Evolutionary conservation across 2,329 filamentous ascomycete genomes (phyloP), one percentile per base, ranked within the genome.

Genomic region (Allantophomopsis cytisporea): DNA sequence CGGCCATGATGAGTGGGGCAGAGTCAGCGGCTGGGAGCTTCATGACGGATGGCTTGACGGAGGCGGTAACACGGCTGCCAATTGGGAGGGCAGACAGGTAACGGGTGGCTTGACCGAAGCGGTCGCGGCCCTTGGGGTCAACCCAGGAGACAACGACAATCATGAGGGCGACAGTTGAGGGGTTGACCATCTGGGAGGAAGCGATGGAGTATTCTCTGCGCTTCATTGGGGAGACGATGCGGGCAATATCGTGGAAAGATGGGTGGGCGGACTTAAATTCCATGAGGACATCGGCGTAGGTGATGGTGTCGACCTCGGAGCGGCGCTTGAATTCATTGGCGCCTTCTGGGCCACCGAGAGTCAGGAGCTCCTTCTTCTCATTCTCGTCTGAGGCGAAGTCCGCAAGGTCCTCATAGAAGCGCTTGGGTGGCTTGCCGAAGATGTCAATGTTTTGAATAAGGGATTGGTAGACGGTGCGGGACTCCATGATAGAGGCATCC

Each of bases 141-240:
- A 88, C 79, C 91, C 91, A 98, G 67, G 85, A 80, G 53, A 98
- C 91, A 4, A 91, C 93, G 44, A 98, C 91, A 54, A 98, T 93
- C 77, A 96, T 91, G 47, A 98, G 76, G 7, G 88, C 76, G 42
- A 98, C 87, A n/a, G 76, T 79, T 55, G 69, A 88, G 15, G 91
- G 88, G 1, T 85, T 88, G 32, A 96, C 89, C 52, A 89, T 86
- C 64, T 98, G 91, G 40, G 87, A 91, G 3, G 91, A 96, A 15
- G 91, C 91, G 50, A 98, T 96, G n/a, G 86, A 94, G 72, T 98
- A 98, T 64, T 98, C 91, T 53, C 91, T 77, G 44, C 91, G 84
- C 73, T 98, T 98, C 68, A 94, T 79, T 11, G 91, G 89, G 47
- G 71, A 75, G 47, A 98, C 83, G 45, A 98, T 86, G 54, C 80